These are phyloP conservation scores for Oehlia diaphana DNA, from an alignment of 192 early-diverging fungal species.

Conservation along the genomic window DNA sequence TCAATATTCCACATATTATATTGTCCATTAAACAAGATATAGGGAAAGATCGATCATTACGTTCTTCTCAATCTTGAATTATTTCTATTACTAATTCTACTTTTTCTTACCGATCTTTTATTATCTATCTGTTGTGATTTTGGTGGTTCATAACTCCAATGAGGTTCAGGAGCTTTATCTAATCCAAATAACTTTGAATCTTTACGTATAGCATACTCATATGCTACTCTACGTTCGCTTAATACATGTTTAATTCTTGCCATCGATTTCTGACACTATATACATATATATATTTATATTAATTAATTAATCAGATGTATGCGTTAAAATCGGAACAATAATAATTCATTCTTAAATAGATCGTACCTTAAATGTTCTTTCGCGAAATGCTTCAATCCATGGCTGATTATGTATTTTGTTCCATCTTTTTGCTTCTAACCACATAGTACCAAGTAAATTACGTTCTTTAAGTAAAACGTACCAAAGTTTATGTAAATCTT, in stretches of 20 bases:
- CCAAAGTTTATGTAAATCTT: slow-evolving; percentile 97
- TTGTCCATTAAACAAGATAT: neutral
- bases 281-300: too few relatives aligned
- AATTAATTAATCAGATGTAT: neutral
- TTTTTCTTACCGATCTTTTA: neutral
- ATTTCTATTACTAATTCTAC: neutral
- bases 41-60: neutral
- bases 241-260: slow-evolving; percentile 80
- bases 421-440: slow-evolving; percentile 52
- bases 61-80: neutral
- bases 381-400: neutral
- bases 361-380: slow-evolving; percentile 4
- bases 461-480: slow-evolving; percentile 84
- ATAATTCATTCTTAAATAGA: neutral
- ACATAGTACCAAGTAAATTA: slow-evolving; percentile 75
- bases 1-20: neutral
- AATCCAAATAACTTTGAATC: slow-evolving; percentile 16
- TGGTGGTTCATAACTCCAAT: neutral
- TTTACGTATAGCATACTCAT: slow-evolving; percentile 55
- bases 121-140: neutral
- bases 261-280: slow-evolving; percentile 79
- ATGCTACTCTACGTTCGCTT: slow-evolving; percentile 68
- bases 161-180: slow-evolving; percentile 5
- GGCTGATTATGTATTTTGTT: neutral
- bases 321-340: slow-evolving; percentile 10